A percentile compares a stretch with the other conserved stretches of the same genome.
phyloP scores from a whole-genome alignment of 2,329 filamentous ascomycete genomes.

The Dryadomyces quercivorus region DNA sequence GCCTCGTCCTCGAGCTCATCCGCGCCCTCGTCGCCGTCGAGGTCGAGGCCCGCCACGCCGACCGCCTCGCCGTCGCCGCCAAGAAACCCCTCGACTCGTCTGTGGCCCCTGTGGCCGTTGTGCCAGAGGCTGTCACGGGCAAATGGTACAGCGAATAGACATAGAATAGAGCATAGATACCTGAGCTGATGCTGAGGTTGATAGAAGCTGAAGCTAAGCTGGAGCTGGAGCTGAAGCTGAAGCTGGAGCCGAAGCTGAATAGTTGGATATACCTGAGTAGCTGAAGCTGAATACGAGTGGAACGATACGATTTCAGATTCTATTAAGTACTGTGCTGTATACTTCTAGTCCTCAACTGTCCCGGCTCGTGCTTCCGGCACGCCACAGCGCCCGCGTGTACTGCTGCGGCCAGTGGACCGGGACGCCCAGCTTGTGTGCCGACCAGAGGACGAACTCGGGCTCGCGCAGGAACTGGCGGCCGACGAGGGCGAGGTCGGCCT shows the following conservation, averaged over 20 bases:
- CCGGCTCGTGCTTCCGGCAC: background rate
- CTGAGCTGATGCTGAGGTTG: too few species aligned
- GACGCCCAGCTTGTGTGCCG: slow-evolving; percentile 60
- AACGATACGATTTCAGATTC: too few species aligned
- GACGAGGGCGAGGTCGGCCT: slow-evolving; percentile 59
- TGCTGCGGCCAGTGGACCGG: slow-evolving; percentile 63
- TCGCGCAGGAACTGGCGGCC: slow-evolving; percentile 73
- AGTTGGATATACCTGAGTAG: too few species aligned
- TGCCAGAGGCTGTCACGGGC: slow-evolving; percentile 3
- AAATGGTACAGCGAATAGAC: slow-evolving; percentile 6
- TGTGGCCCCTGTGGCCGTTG: background rate
- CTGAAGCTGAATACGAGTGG: too few species aligned
- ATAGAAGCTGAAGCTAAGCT: too few species aligned
- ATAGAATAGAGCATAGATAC: too few species aligned
- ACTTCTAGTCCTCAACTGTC: too few species aligned
- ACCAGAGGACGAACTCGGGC: slow-evolving; percentile 62
- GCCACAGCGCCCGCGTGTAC: slow-evolving; percentile 27
- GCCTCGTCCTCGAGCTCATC: slow-evolving; percentile 41
- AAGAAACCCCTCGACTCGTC: background rate
- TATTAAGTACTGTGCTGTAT: too few species aligned
- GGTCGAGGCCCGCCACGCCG: slow-evolving; percentile 12
- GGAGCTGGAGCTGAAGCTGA: too few species aligned
- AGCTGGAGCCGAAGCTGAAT: too few species aligned
- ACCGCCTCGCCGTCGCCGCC: background rate
- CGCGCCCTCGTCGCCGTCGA: slow-evolving; percentile 44